Percentiles rank a stretch among this genome's conserved stretches.
Evolutionary conservation across 208 protist species (phyloP).

Genomic region (Acanthamoeba healyi): DNA sequence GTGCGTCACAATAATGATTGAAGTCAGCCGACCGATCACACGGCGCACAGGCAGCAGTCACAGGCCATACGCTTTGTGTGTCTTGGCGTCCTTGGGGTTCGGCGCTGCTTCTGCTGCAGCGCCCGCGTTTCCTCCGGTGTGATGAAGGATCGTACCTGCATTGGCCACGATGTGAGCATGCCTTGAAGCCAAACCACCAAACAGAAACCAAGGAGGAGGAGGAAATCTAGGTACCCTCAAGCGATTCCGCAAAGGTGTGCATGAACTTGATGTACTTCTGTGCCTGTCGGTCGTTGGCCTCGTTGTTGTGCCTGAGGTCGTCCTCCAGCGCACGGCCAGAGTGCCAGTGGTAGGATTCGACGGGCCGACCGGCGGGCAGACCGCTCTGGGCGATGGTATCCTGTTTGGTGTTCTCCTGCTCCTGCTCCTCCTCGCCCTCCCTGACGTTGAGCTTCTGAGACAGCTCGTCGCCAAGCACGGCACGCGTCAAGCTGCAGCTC

Average conservation of each 20-base stretch:
- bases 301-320: neutral
- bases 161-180: neutral
- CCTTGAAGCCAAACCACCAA: no score
- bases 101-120: neutral
- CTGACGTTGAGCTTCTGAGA: slow-evolving; percentile 28
- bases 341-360: slow-evolving; percentile 55
- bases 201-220: no score
- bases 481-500: neutral
- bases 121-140: neutral
- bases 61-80: slow-evolving; percentile 16
- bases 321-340: neutral
- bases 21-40: no score
- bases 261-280: slow-evolving; percentile 69
- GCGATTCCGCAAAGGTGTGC: slow-evolving; percentile 54
- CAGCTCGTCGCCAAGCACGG: slow-evolving; percentile 26
- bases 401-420: neutral
- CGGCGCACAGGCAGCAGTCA: no score
- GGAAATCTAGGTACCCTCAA: slow-evolving; percentile 32
- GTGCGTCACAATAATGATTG: neutral
- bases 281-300: neutral
- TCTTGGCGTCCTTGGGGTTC: neutral
- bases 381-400: neutral
- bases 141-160: neutral
- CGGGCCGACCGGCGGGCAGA: neutral
- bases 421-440: neutral